Percentiles rank a stretch among this genome's conserved stretches.
Conservation (phyloP, 805 yeast genomes). For the Maudiozyma bulderi region DNA sequence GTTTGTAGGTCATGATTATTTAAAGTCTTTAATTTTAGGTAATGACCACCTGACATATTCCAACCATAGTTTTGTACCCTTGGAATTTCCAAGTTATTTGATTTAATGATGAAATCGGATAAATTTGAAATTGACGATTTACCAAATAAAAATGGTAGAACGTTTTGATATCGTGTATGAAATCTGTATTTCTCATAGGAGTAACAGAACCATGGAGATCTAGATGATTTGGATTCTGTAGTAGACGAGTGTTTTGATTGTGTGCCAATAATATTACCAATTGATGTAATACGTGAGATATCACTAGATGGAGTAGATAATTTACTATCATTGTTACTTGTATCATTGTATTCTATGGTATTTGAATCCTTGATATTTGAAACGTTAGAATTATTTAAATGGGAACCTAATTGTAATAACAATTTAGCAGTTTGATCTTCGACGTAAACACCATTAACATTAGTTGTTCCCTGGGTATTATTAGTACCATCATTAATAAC, state of each 20-base stretch:
- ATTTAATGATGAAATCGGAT: conserved; percentile 29
- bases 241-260: neutral
- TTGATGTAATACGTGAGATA: neutral
- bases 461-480: neutral
- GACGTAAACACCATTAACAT: neutral
- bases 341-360: neutral
- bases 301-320: neutral
- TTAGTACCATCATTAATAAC: neutral
- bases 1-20: neutral
- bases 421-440: conserved; percentile 5
- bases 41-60: conserved; percentile 54
- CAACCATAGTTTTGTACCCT: conserved; percentile 55
- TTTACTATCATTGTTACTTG: too few species aligned
- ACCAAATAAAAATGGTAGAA: conserved; percentile 35
- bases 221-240: too few species aligned
- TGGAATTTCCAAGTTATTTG: conserved; percentile 35
- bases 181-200: conserved; percentile 38
- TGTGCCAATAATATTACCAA: neutral
- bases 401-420: neutral
- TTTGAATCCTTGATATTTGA: neutral
- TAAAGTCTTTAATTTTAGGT: conserved; percentile 28
- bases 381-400: neutral
- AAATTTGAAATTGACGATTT: conserved; percentile 23
- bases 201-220: conserved; percentile 24
- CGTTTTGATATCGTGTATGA: conserved; percentile 38